These are phyloP conservation scores for Erysiphe pisi DNA, from an alignment of 2,329 filamentous ascomycete species.

Conservation along the genomic window DNA sequence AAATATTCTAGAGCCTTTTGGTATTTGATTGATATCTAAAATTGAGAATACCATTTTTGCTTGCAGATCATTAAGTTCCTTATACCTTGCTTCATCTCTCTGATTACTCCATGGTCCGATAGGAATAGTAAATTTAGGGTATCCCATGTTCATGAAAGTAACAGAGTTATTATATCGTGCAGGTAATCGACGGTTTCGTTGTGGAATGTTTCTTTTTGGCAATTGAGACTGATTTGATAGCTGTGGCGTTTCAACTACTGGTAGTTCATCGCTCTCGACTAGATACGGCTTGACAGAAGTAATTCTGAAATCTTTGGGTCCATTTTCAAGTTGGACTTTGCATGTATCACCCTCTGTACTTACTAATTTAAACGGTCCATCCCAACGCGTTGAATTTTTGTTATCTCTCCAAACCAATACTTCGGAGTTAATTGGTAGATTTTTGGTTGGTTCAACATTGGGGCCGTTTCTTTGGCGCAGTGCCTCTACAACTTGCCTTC, in stretches of 20 bases:
- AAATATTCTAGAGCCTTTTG: background rate
- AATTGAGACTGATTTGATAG: background rate
- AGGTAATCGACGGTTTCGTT: background rate
- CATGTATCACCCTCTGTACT: background rate
- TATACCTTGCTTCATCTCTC: background rate
- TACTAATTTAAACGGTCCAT: background rate
- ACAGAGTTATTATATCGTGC: background rate
- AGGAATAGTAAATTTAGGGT: background rate
- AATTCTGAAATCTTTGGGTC: background rate
- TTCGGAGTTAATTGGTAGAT: background rate
- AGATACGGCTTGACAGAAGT: background rate
- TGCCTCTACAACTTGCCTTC: background rate
- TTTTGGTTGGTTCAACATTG: background rate
- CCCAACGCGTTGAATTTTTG: background rate
- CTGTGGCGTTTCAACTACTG: background rate
- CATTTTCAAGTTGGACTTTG: background rate
- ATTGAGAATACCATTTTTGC: slow-evolving; percentile 12
- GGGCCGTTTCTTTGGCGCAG: slow-evolving; percentile 17
- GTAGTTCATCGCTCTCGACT: background rate
- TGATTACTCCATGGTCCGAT: too few relatives aligned
- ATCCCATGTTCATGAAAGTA: background rate
- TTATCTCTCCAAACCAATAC: background rate
- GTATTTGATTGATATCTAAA: background rate
- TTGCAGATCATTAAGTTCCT: slow-evolving; percentile 23
- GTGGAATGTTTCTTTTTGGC: background rate